Percentiles rank a stretch among this genome's conserved stretches.
Evolutionary conservation across 2,329 filamentous ascomycete genomes (phyloP).

Genomic region (Penicillium sp.): DNA sequence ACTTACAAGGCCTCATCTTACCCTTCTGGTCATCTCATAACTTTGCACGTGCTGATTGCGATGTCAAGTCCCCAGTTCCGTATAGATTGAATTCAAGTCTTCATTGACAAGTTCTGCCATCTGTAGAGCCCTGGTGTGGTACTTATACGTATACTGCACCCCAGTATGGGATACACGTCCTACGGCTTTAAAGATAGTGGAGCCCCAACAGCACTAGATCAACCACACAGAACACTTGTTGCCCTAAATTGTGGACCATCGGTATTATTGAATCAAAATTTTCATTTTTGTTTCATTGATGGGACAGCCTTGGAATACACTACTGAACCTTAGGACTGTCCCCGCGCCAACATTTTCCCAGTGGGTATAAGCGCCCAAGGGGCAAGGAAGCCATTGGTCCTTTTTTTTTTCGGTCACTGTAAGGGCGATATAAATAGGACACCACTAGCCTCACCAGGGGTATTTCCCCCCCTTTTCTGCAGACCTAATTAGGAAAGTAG

Average conservation of each 20-base stretch:
- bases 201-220: not conserved
- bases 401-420: not conserved
- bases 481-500: not conserved
- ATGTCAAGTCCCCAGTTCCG: not conserved
- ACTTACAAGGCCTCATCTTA: constrained; percentile 6
- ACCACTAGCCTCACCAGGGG: not conserved
- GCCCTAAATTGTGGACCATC: not conserved
- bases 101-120: constrained; percentile 12
- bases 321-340: constrained; percentile 3
- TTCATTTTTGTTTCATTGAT: not conserved
- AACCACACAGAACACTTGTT: not conserved
- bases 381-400: not conserved
- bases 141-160: not conserved
- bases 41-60: constrained; percentile 1
- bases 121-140: not conserved
- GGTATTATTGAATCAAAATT: not conserved
- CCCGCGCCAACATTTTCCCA: not conserved
- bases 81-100: constrained; percentile 25
- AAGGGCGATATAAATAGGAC: not conserved
- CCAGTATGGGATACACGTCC: not conserved
- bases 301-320: not conserved
- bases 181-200: constrained; percentile 1
- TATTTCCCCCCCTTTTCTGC: not conserved
- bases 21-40: not conserved
- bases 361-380: not conserved